A percentile compares a stretch with the other conserved stretches of the same genome.
These are phyloP conservation scores for Schrenkiella parvula DNA, from an alignment of 345 rosid genomes.

Conservation along the genomic window DNA sequence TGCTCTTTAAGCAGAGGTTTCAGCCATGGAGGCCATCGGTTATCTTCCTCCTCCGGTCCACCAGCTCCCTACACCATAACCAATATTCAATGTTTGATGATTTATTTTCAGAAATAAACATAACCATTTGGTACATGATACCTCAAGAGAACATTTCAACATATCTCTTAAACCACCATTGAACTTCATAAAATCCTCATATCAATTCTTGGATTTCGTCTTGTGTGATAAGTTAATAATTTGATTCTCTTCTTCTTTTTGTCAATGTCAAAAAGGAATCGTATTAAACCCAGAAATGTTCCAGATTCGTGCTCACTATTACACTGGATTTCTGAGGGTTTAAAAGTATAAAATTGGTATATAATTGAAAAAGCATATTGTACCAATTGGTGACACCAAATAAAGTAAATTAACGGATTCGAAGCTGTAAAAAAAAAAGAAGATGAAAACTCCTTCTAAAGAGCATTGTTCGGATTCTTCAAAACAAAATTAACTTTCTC, in stretches of 20 bases:
- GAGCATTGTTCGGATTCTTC: constrained; percentile 27
- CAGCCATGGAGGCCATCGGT: constrained; percentile 80
- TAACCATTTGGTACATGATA: neutral
- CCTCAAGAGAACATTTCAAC: constrained; percentile 11
- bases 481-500: constrained; percentile 6
- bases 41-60: constrained; percentile 67
- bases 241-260: neutral
- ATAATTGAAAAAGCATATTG: constrained; percentile 4
- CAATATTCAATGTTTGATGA: neutral
- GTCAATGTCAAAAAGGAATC: neutral
- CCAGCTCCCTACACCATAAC: constrained; percentile 49
- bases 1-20: constrained; percentile 63
- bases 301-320: constrained; percentile 23
- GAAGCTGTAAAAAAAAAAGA: neutral
- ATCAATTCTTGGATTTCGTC: neutral
- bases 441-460: neutral
- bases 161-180: constrained; percentile 5
- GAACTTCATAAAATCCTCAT: neutral
- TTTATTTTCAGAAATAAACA: neutral
- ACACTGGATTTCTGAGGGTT: constrained; percentile 5
- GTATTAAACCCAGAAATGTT: constrained; percentile 20
- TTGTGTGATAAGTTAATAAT: constrained; percentile 15
- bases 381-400: constrained; percentile 24
- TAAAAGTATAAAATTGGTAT: constrained; percentile 3
- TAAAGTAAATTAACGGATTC: constrained; percentile 17